Evolutionary conservation across 2,329 filamentous ascomycete species (phyloP), one percentile per base, ranked within the genome.

Genomic region (Aureobasidium lini): DNA sequence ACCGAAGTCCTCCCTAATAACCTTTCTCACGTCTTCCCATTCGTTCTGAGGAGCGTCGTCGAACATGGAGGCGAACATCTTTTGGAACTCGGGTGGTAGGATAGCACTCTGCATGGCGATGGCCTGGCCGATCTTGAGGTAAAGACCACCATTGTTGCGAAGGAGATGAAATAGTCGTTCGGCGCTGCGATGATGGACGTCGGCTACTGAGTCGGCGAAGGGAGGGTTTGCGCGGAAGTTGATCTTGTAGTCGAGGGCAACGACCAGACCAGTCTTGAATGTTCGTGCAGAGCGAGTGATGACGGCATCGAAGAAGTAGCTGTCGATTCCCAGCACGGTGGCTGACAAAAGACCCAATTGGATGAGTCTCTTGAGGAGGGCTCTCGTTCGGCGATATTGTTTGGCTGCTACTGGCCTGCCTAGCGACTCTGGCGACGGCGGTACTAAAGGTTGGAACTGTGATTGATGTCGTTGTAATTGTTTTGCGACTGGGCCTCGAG

Each of bases 81-180:
- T 86, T 77, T 96, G 91, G 67, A 97, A 97, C 73, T 96, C 91
- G 0, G 92, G 89, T 29, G 94, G 94, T 62, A 99, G 76, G 29
- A 97, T 86, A 0, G 93, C 93, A 65, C 89, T 93, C 79, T 99
- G 94, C 94, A 97, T 97, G 13, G 93, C 94, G 65, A 99, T 93
- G 4, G 94, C 94, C 78, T 99, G 94, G 0, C 94, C 94, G 61
- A 99, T 96, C 80, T 99, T 99, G 70, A 97, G 80, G 70, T 97
- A 99, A 16, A 99, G 75, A 0, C 94, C 94, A 62, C 94, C 93
- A 79, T 99, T 99, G 59, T 83, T 78, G 29, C 89, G 82, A 65
- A 97, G 79, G 63, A 99, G 76, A 32, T 93, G 81, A 62, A 90
- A 95, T 39, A 97, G 77, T 29, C 89, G 81, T 75, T 91, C 84